Evolutionary conservation across 129 eudicot genomes (phyloP), one percentile per base, ranked within the genome.

Genomic region (Arctium lappa): DNA sequence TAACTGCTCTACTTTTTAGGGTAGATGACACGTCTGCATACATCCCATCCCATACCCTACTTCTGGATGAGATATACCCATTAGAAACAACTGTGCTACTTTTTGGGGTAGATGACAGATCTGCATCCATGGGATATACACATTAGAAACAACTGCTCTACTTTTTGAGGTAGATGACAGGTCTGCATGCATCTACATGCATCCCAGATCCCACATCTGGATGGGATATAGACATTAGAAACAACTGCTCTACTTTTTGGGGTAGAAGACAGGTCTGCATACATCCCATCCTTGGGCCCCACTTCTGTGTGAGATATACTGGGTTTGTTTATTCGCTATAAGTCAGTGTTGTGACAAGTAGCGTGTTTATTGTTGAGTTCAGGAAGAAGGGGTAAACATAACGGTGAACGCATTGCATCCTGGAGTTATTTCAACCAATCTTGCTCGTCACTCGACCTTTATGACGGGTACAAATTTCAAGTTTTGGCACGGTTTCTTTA

Each of bases 351-450:
- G 36, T 66, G 76, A 77, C 44, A 50, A 77, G 71, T 80, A 44
- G 13, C 16, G 13, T 72, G 86, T 40, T 72, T 32, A 16, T 84
- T 42, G 15, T 42, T 8, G 60, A 40, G 9, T 73, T 39, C 76
- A 85, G 86, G 88, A 86, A 81, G 86, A 86, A 77, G 86, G 86
- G 6, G 83, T 15, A 8, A 66, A 86, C 40, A 77, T 86, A 33
- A 86, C 86, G 32, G 71, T 63, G 44, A 86, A 86, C 38, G 40
- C 86, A 29, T 50, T 86, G 75, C 88, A 86, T 86, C 88, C 88
- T 15, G 88, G 88, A 79, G 78, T 79, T 42, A 86, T 86, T 79
- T 78, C 86, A 22, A 82, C 86, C 56, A 86, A 86, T 78, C 85
- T 86, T 74, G 32, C 81, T 29, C 86, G 89, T 40, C 80, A 82